These are phyloP conservation scores for Trichoderma asperellum DNA, from an alignment of 2,329 filamentous ascomycete genomes.

Conservation along the genomic window DNA sequence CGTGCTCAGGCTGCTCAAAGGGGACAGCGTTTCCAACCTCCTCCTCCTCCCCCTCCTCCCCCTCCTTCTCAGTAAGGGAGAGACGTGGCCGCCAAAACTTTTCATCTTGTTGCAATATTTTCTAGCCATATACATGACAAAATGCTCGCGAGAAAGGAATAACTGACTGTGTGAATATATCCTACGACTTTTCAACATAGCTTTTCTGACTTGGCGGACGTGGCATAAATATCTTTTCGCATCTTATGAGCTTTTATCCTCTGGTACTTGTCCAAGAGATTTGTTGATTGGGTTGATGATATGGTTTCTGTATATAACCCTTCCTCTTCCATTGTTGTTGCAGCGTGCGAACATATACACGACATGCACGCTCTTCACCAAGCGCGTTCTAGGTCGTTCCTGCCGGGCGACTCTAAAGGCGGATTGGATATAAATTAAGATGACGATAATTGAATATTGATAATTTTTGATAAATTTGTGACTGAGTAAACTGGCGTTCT, in stretches of 20 bases:
- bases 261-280: not conserved
- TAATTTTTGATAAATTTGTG: not conserved
- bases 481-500: not conserved
- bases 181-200: not conserved
- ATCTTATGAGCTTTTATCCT: not conserved
- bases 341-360: not conserved
- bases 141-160: not conserved
- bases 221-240: not conserved
- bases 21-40: not conserved
- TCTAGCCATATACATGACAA: not conserved
- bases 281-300: conserved; percentile 10
- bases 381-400: not conserved
- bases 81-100: too few relatives aligned
- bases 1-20: conserved; percentile 11
- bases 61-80: not conserved
- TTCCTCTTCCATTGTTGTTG: not conserved
- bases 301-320: conserved; percentile 18
- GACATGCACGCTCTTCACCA: not conserved
- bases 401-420: not conserved
- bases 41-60: not conserved
- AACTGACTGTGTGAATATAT: conserved; percentile 17
- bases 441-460: conserved; percentile 18
- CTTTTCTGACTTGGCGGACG: not conserved
- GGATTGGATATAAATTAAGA: conserved; percentile 14
- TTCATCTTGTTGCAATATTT: not conserved